Percentiles rank a stretch among this genome's conserved stretches.
Conservation (phyloP, 192 early-diverging fungal species). For the Rhizoclosmatium globosum region DNA sequence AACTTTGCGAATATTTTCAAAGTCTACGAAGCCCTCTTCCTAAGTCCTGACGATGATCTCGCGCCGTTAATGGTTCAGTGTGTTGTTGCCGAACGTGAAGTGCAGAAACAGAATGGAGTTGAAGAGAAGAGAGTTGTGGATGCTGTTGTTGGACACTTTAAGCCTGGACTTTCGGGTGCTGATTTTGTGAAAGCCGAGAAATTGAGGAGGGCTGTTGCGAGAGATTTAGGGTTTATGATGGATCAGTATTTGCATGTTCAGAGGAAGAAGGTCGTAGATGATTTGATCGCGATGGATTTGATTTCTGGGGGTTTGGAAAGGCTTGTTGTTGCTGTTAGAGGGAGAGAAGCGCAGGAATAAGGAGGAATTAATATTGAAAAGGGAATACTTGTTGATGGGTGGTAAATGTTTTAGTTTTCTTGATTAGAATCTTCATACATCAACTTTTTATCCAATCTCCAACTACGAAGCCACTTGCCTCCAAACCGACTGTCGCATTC, state of each 20-base stretch:
- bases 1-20: slow-evolving; percentile 32
- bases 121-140: slow-evolving; percentile 26
- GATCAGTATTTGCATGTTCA: slow-evolving; percentile 7
- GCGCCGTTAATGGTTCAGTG: slow-evolving; percentile 27
- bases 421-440: too few relatives aligned
- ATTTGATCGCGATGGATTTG: too few relatives aligned
- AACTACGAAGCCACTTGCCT: too few relatives aligned
- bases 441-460: too few relatives aligned
- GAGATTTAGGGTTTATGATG: slow-evolving; percentile 25
- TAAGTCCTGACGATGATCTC: slow-evolving; percentile 22
- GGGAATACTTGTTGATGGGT: too few relatives aligned
- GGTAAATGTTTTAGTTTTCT: too few relatives aligned
- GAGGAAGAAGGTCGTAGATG: too few relatives aligned
- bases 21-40: background rate
- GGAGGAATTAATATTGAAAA: too few relatives aligned
- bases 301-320: too few relatives aligned
- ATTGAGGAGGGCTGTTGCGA: slow-evolving; percentile 12
- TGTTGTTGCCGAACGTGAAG: slow-evolving; percentile 15
- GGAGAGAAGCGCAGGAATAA: too few relatives aligned
- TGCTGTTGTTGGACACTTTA: background rate
- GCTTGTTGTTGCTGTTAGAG: too few relatives aligned
- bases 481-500: too few relatives aligned
- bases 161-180: background rate
- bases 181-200: slow-evolving; percentile 16
- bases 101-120: background rate